A percentile compares a stretch with the other conserved stretches of the same genome.
phyloP scores from a whole-genome alignment of 179 eudicot species.

The Beta corolliflora region DNA sequence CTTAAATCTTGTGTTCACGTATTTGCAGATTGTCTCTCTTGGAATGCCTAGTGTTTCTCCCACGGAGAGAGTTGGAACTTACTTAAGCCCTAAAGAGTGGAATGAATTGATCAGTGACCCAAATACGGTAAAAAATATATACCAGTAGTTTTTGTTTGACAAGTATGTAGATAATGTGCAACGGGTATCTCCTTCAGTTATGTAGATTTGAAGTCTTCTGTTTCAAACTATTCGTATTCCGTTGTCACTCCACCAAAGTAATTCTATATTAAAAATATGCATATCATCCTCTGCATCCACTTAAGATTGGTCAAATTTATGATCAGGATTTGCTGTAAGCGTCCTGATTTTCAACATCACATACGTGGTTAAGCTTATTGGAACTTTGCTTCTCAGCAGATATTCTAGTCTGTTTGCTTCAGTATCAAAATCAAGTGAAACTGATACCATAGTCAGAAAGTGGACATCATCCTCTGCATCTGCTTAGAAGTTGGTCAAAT shows the following conservation, averaged over 20 bases:
- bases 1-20: constrained; percentile 10
- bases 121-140: constrained; percentile 60
- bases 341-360: constrained; percentile 1
- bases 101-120: constrained; percentile 79
- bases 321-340: neutral
- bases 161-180: neutral
- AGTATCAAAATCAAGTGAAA: neutral
- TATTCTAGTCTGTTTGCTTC: neutral
- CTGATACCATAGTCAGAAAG: neutral
- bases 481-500: neutral
- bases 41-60: constrained; percentile 96
- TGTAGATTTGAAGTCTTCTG: neutral
- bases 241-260: too few species aligned
- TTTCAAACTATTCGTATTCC: neutral
- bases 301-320: neutral
- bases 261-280: neutral
- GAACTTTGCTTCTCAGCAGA: neutral
- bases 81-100: constrained; percentile 86
- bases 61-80: constrained; percentile 84
- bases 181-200: neutral
- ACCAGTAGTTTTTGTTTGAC: neutral
- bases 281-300: neutral
- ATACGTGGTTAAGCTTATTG: neutral
- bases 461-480: neutral
- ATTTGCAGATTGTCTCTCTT: constrained; percentile 83